These are phyloP conservation scores for Sclerotinia glacialis DNA, from an alignment of 2,329 filamentous ascomycete genomes.

Conservation along the genomic window DNA sequence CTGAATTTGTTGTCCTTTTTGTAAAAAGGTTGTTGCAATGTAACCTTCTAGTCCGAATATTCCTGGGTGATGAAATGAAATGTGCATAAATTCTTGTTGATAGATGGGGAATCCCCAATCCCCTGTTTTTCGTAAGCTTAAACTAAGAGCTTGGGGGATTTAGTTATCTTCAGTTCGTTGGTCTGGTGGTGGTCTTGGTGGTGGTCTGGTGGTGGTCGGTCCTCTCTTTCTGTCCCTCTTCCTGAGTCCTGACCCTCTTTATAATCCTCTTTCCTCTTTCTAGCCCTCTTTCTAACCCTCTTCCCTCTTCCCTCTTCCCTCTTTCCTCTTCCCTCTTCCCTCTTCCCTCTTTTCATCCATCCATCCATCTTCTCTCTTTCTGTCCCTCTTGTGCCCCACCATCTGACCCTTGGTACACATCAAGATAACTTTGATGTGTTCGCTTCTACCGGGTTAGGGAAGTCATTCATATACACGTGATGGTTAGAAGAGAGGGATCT, in stretches of 20 bases:
- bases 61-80: background rate
- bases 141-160: background rate
- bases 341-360: no score
- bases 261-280: no score
- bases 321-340: no score
- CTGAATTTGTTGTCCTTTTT: constrained; percentile 5
- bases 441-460: constrained; percentile 13
- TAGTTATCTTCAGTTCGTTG: background rate
- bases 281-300: no score
- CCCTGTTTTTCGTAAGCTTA: background rate
- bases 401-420: background rate
- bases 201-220: no score
- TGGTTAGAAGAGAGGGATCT: background rate
- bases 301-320: no score
- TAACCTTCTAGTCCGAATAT: constrained; percentile 6
- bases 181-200: no score
- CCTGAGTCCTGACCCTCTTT: no score
- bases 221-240: no score
- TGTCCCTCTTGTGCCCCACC: constrained; percentile 1
- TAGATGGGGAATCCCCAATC: constrained; percentile 11
- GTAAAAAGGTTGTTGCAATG: constrained; percentile 1
- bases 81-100: background rate
- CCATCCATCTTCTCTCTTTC: no score
- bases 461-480: background rate
- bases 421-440: constrained; percentile 12